A percentile compares a stretch with the other conserved stretches of the same genome.
Evolutionary conservation across 2,329 filamentous ascomycete species (phyloP).

Genomic region (Scytalidium sp.): DNA sequence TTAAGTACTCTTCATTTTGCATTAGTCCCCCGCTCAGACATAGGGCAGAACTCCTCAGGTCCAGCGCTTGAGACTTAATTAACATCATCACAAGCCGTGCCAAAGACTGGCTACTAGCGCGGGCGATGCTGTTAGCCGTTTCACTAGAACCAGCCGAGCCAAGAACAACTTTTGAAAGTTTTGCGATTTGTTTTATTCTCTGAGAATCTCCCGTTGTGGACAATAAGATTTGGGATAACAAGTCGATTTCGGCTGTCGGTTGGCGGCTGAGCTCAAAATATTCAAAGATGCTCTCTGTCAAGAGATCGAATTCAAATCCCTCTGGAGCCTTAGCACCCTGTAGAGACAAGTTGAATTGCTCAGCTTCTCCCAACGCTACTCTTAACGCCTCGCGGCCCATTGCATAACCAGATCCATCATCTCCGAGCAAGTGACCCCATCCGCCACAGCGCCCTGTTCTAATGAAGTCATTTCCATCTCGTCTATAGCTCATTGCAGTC

Average conservation of each 20-base stretch:
- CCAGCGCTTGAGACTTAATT: not conserved
- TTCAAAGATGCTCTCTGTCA: not conserved
- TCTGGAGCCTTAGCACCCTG: not conserved
- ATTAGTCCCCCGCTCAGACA: not conserved
- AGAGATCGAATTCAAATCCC: not conserved
- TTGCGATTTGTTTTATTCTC: not conserved
- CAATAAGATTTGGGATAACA: not conserved
- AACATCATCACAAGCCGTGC: not conserved
- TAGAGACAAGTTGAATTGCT: not conserved
- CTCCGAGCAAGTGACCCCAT: slow-evolving; percentile 41
- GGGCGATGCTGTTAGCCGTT: not conserved
- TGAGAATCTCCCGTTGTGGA: not conserved
- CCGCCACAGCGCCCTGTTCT: slow-evolving; percentile 36
- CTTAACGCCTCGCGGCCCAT: slow-evolving; percentile 26
- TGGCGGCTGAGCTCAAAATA: not conserved
- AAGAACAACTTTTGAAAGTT: not conserved
- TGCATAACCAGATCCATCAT: slow-evolving; percentile 39
- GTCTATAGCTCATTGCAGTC: slow-evolving; percentile 36
- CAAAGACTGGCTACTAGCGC: not conserved
- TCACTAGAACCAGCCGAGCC: not conserved
- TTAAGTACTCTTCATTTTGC: not conserved
- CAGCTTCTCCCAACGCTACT: not conserved
- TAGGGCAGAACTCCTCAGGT: not conserved
- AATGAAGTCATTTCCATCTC: slow-evolving; percentile 14
- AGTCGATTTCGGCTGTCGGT: not conserved